Evolutionary conservation across 345 rosid species (phyloP), one percentile per base, ranked within the genome.

Genomic region (Pseudoturritis turrita): DNA sequence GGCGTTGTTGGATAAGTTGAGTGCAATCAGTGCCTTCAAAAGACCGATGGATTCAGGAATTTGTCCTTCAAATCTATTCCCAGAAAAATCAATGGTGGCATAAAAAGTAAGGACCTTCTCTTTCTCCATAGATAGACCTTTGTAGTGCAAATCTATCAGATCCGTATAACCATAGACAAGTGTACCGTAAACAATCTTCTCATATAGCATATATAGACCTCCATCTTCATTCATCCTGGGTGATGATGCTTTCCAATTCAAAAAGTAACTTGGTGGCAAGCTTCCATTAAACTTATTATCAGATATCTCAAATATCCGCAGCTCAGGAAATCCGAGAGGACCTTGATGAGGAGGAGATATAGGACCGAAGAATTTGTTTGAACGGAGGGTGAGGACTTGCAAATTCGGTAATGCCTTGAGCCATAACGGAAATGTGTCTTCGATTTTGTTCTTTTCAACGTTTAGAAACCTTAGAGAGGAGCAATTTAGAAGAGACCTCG

Each of bases 391-490:
- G 2, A 69, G 18, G 25, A 56, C 46, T 45, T 56, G 13, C 56
- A 70, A 25, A 12, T 36, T 8, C 0, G 59, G 59, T 47, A 37
- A 17, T 17, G 40, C 59, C 29, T 26, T 49, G 22, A 70, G 67
- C 74, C 59, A 70, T 3, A 70, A 70, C 3, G 65, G 65, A 33
- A 69, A 69, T 7, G 10, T n/a, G 10, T 69, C 73, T 47, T 49
- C 0, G 2, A 70, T 12, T 28, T 0, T 18, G 19, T 71, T 71
- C 36, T 71, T 1, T 3, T 6, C 17, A 10, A 61, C 10, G 2
- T 0, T 22, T 23, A 71, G 25, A 60, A 61, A 13, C 53, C 0
- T 0, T 0, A 71, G 23, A 39, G 49, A 71, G 0, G 47, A 43
- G 2, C 76, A 62, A 5, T 62, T 61, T 1, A 19, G 0, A 10